Base-by-base conservation (phyloP, 1,284 basidiomycete genomes). In the Fomitopsis pinicola region DNA sequence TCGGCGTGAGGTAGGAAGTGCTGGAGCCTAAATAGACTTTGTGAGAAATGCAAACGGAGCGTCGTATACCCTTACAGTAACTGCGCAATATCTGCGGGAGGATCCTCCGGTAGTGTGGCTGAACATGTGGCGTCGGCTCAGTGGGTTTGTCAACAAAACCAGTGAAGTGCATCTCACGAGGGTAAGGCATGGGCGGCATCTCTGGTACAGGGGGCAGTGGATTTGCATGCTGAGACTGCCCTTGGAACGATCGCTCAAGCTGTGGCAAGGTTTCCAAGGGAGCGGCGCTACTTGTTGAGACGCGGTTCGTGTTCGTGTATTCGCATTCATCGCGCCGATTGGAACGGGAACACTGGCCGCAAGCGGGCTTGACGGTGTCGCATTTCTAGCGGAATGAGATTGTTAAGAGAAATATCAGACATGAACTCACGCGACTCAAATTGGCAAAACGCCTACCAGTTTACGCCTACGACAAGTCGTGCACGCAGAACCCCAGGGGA, bases 1-100 rank as follows among this genome's bases (percentile, higher is more conserved):
- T 28, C 45, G 1, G 45, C 45, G 14, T 46, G 45, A 19, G 69
- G 67, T 30, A 76, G 59, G 65, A 81, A 79, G 17, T 69, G 64
- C 30, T 73, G 66, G 10, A 78, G 64, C 35, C 77, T 78, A 55
- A 3, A 10, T 26, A 54, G 42, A 45, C 3, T 10, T n/a, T 5
- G 7, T 46, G 9, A 46, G 45, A 2, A 46, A 3, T 10, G 22
- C 2, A 14, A 28, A 46, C 2, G 10, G 3, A 10, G 22, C 12
- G n/a, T 5, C 7, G 2, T 36, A 4, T 5, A 36, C 69, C 57
- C 5, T 66, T 64, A 30, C 52, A 54, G 35, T 17, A 33, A 5
- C 52, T 54, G 52, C 2, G 35, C 35, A 17, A 38, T 5, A 33
- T 54, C 35, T 14, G 19, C 12, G 5, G 52, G 52, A 54, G 35